phyloP scores from a whole-genome alignment of 495 filamentous ascomycete genomes.

The Barbatosphaeria neglecta region DNA sequence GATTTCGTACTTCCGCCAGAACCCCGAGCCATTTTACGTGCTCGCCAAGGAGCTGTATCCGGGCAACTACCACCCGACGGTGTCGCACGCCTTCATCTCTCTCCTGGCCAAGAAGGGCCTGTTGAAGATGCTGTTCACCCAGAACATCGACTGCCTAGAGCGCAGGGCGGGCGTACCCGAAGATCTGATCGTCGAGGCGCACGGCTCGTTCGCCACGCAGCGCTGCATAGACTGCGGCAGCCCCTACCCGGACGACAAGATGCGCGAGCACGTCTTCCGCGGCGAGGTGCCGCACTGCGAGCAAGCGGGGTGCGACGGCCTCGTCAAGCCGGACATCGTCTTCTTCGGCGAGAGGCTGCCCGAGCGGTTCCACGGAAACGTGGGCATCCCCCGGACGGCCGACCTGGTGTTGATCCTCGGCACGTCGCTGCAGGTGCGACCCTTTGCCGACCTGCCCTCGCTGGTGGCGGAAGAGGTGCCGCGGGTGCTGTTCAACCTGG shows the following conservation, averaged over 20 bases:
- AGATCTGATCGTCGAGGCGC: slow-evolving; percentile 80
- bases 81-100: slow-evolving; percentile 75
- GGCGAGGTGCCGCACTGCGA: slow-evolving; percentile 59
- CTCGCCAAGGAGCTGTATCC: slow-evolving; percentile 87
- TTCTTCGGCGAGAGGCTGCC: slow-evolving; percentile 82
- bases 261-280: slow-evolving; percentile 53
- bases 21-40: slow-evolving; percentile 84
- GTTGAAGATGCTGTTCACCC: slow-evolving; percentile 80
- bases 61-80: slow-evolving; percentile 76
- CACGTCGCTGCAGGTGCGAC: slow-evolving; percentile 78
- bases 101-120: slow-evolving; percentile 61
- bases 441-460: slow-evolving; percentile 71
- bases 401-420: slow-evolving; percentile 87
- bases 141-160: slow-evolving; percentile 96
- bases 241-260: slow-evolving; percentile 55
- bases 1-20: slow-evolving; percentile 70
- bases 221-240: slow-evolving; percentile 79
- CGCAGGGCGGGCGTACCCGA: slow-evolving; percentile 72
- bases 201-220: slow-evolving; percentile 86
- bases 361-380: slow-evolving; percentile 50
- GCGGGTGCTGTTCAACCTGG: slow-evolving; percentile 76
- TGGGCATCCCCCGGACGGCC: slow-evolving; percentile 42
- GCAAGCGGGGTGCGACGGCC: slow-evolving; percentile 58
- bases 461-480: slow-evolving; percentile 50
- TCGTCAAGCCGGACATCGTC: slow-evolving; percentile 95